Base-by-base conservation (phyloP, 768 basidiomycete genomes). In the Trametes coccinea region DNA sequence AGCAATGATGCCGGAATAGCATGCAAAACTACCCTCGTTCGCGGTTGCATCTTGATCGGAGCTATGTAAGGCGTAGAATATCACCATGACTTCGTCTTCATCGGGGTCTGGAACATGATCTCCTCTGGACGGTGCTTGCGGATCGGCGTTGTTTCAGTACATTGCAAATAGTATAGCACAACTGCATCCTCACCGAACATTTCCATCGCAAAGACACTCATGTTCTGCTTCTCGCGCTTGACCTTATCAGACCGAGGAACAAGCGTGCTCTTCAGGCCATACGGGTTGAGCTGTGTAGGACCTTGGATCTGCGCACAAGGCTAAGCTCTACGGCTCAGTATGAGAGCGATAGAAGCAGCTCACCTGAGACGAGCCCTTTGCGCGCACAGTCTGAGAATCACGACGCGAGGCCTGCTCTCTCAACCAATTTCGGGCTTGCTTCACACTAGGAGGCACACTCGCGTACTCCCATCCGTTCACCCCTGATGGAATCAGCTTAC, bases 181-280 rank as follows among this genome's bases (percentile, higher is more conserved):
- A n/a, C 50, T 8, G 55, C 4, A 31, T 16, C 33, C 85, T 59
- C 58, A 92, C 95, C 90, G 67, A 95, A 93, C 2, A 95, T 75
- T 72, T 99, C 97, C 45, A 98, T 70, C 1, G 90, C 86, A 41
- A 98, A 73, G 7, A 93, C 76, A 0, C 88, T 84, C 90, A 98
- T 92, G 64, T 81, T 79, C 64, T 89, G 85, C 57, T 79, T 83
- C 70, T 84, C 86, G 29, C 93, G 82, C 41, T 75, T 76, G 31
- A 71, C 73, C 2, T 70, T 70, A 31, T 78, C 68, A 2, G 76
- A 73, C 48, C 76, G 77, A 27, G 72, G 77, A 31, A 73, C 73
- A 1, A 84, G 84, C 1, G 85, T 83, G 30, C 81, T 80, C 63
- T 86, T 85, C 70, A 88, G 76, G 0, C 89, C 91, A 72, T 85